A percentile compares a stretch with the other conserved stretches of the same genome.
Conservation (phyloP, 176 grass and related monocot genomes). For the Carex littledalei region DNA sequence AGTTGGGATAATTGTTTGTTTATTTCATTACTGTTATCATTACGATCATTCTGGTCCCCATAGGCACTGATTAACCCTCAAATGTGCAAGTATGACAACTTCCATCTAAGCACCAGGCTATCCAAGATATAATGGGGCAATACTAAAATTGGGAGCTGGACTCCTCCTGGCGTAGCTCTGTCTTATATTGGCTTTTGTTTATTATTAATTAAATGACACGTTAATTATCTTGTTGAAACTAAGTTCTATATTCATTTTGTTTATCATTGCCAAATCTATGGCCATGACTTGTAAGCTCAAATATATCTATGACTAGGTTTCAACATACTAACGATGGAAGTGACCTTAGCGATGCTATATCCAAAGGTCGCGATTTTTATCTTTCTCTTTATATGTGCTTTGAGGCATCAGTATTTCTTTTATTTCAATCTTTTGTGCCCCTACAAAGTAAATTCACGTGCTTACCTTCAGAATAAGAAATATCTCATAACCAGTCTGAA, state of each 20-base stretch:
- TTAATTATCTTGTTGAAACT: background rate
- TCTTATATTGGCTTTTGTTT: background rate
- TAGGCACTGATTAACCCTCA: background rate
- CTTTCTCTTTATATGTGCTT: constrained; percentile 9
- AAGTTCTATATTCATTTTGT: background rate
- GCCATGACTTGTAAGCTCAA: background rate
- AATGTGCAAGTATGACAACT: background rate
- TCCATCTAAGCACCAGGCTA: background rate
- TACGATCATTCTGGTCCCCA: background rate
- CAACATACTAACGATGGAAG: constrained; percentile 34
- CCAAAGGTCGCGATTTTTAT: constrained; percentile 28
- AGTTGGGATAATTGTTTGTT: background rate
- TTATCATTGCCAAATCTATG: background rate
- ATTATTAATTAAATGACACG: background rate
- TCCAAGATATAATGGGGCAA: background rate
- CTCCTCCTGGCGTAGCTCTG: background rate
- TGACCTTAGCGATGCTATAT: constrained; percentile 42
- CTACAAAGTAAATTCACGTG: background rate
- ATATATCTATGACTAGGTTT: constrained; percentile 21
- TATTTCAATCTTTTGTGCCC: background rate
- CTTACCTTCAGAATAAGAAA: background rate
- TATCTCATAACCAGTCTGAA: background rate
- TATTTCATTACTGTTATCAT: background rate
- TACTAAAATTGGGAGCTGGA: background rate
- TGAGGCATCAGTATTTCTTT: background rate